phyloP scores from a whole-genome alignment of 2,329 filamentous ascomycete species.

The Colletotrichum eremochloae region DNA sequence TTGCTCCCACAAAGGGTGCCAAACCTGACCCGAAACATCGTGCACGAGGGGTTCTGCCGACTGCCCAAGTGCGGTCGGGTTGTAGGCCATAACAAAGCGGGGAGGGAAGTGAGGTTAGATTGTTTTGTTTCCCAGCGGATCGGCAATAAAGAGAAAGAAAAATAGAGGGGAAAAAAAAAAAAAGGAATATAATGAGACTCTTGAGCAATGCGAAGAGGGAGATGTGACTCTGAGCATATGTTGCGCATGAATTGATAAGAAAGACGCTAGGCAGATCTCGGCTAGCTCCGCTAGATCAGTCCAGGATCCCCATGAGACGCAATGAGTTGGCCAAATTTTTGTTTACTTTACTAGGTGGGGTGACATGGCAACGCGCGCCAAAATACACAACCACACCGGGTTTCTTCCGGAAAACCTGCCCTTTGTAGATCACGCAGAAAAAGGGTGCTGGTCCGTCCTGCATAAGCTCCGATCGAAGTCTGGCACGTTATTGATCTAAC shows the following conservation, averaged over 20 bases:
- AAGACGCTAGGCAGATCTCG: constrained; percentile 27
- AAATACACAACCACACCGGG: constrained; percentile 30
- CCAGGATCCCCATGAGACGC: constrained; percentile 27
- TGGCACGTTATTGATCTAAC: constrained; percentile 5
- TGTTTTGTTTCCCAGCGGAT: constrained; percentile 28
- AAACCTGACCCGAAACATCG: constrained; percentile 54
- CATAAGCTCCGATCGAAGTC: constrained; percentile 32
- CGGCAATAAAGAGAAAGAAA: background rate
- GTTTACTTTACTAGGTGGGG: constrained; percentile 43
- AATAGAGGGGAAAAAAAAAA: background rate
- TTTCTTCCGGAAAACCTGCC: constrained; percentile 22
- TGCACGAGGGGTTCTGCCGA: constrained; percentile 52
- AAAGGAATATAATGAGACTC: constrained; percentile 26
- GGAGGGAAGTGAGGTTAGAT: background rate
- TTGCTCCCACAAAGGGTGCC: constrained; percentile 69
- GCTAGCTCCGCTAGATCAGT: constrained; percentile 30
- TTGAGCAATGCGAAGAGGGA: constrained; percentile 15
- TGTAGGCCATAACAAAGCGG: constrained; percentile 49
- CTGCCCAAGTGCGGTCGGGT: constrained; percentile 51
- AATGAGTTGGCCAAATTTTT: constrained; percentile 41
- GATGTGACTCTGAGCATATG: constrained; percentile 30
- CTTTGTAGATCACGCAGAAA: constrained; percentile 37
- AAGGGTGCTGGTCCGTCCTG: constrained; percentile 39
- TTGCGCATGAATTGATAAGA: constrained; percentile 29
- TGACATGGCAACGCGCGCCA: constrained; percentile 42